Conservation (phyloP, 1,139 yeast genomes). For the Nakaseomyces bracarensis region DNA sequence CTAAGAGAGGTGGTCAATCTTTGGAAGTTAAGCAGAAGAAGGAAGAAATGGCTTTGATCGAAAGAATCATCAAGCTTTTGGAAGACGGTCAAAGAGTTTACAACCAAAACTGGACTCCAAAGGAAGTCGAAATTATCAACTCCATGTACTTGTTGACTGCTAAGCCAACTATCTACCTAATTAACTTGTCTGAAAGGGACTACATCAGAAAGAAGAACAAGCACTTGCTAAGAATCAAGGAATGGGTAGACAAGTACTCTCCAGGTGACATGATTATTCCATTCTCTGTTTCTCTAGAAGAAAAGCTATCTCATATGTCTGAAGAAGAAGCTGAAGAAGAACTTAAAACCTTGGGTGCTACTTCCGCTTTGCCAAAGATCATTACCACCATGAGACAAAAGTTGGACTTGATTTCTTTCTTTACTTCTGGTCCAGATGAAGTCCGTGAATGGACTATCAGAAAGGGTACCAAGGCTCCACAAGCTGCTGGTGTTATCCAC, state of each 20-base stretch:
- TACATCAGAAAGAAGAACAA: slow-evolving; percentile 96
- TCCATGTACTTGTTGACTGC: slow-evolving; percentile 85
- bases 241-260: slow-evolving; percentile 91
- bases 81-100: slow-evolving; percentile 87
- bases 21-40: slow-evolving; percentile 90
- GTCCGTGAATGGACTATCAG: slow-evolving; percentile 88
- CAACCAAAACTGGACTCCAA: slow-evolving; percentile 78
- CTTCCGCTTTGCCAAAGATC: slow-evolving; percentile 82
- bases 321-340: slow-evolving; percentile 91
- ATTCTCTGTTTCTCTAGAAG: slow-evolving; percentile 86
- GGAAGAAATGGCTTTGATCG: slow-evolving; percentile 80
- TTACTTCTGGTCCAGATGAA: slow-evolving; percentile 80
- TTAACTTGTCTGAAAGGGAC: slow-evolving; percentile 89
- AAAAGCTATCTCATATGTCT: slow-evolving; percentile 79
- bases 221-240: slow-evolving; percentile 81
- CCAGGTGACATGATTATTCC: slow-evolving; percentile 96
- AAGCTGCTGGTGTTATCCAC: slow-evolving; percentile 83
- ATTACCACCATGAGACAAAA: slow-evolving; percentile 76
- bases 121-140: slow-evolving; percentile 87
- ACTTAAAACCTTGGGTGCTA: slow-evolving; percentile 77
- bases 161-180: slow-evolving; percentile 90
- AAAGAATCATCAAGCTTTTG: slow-evolving; percentile 63
- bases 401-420: slow-evolving; percentile 73
- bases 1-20: slow-evolving; percentile 92
- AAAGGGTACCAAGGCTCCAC: slow-evolving; percentile 78